Evolutionary conservation across 495 filamentous ascomycete genomes (phyloP).

Genomic region (Coniosporium apollinis): DNA sequence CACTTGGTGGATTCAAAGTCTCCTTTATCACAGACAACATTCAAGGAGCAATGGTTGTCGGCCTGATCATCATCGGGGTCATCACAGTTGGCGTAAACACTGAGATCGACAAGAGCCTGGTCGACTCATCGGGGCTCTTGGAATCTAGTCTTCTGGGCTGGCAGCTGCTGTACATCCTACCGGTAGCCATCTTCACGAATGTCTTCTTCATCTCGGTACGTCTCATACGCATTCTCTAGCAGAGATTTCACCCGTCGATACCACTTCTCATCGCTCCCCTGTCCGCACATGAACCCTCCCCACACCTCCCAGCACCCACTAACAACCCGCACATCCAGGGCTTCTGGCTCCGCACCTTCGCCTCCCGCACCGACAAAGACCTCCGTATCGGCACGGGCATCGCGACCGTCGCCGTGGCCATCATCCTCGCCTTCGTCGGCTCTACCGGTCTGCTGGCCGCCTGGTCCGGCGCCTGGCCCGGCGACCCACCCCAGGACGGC

Average conservation of each 20-base stretch:
- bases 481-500: conserved; percentile 35
- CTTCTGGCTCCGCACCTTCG: conserved; percentile 72
- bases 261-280: no score
- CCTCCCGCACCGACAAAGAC: conserved; percentile 57
- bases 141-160: conserved; percentile 49
- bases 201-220: conserved; percentile 52
- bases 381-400: conserved; percentile 52
- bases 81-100: conserved; percentile 57
- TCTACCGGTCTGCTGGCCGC: conserved; percentile 51
- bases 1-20: conserved; percentile 61
- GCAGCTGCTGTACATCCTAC: conserved; percentile 62
- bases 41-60: conserved; percentile 55
- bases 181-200: conserved; percentile 58
- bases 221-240: not conserved
- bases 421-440: conserved; percentile 50
- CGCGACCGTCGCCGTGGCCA: conserved; percentile 40
- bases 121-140: conserved; percentile 43
- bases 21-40: conserved; percentile 68
- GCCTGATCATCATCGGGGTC: conserved; percentile 49
- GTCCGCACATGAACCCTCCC: no score
- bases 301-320: not conserved
- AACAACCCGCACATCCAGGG: no score
- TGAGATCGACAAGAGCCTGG: conserved; percentile 45
- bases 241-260: not conserved
- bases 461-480: conserved; percentile 49